These are phyloP conservation scores for Tilletia walkeri DNA, from an alignment of 1,284 basidiomycete genomes.

Conservation along the genomic window DNA sequence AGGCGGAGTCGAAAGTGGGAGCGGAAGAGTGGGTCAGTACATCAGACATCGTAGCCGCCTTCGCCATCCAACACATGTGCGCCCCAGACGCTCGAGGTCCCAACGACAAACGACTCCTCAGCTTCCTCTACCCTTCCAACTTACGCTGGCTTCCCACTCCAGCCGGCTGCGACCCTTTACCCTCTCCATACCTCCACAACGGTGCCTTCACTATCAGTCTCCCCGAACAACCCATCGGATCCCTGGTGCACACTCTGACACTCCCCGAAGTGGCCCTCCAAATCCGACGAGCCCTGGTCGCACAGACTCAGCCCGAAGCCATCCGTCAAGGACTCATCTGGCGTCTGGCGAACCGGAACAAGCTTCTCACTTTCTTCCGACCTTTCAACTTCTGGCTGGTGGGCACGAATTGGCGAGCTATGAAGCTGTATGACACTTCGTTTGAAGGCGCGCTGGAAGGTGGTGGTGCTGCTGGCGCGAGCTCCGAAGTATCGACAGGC, in stretches of 20 bases:
- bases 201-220: not conserved
- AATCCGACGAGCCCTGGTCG: not conserved
- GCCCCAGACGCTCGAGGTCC: not conserved
- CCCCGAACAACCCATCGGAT: not conserved
- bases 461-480: not conserved
- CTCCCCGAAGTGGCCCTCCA: not conserved
- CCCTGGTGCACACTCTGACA: not conserved
- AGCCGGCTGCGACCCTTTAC: not conserved
- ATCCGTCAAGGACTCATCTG: not conserved
- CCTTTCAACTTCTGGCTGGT: not conserved
- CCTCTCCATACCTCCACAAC: not conserved
- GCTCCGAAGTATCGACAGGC: not conserved
- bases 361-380: constrained; percentile 3
- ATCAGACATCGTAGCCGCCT: not conserved
- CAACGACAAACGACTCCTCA: not conserved
- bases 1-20: too few relatives aligned
- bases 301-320: not conserved
- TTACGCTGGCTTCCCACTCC: not conserved
- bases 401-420: not conserved
- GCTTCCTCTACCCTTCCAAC: not conserved
- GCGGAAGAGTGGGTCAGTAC: not conserved
- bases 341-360: not conserved
- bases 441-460: not conserved
- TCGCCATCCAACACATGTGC: not conserved
- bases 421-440: not conserved